Evolutionary conservation across 2,329 filamentous ascomycete species (phyloP), one percentile per base, ranked within the genome.

Genomic region (Pseudocercospora macadamiae): DNA sequence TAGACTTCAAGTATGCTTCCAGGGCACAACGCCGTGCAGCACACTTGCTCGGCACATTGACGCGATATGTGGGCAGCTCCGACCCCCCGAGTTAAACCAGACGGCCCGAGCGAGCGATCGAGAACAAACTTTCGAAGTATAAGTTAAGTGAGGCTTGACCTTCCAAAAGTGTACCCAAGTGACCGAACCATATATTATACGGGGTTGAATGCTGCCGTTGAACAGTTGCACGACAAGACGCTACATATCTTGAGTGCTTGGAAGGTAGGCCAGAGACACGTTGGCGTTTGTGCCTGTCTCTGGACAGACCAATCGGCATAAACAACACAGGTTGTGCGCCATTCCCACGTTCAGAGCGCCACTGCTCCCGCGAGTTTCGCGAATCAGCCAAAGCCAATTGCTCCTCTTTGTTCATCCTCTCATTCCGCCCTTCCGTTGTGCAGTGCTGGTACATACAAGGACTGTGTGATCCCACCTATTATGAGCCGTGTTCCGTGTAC

Each of bases 41-140:
- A 47, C 26, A 53, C n/a, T n/a, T n/a, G n/a, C n/a, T 58, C 49
- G 55, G 49, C 51, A 54, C 26, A 54, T 54, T 28, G 25, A 54
- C 52, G 52, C 52, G 52, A 54, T 54, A 28, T 54, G 37, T 47
- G 32, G 28, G 45, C 52, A 32, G 14, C 52, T 34, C 28, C 52
- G 42, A 47, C 23, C 12, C 39, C 25, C 28, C 52, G 42, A 47
- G 42, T 26, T 21, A 47, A 47, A 32, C 12, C 23, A 47, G 19
- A 23, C 42, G 42, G 42, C 19, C 42, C 42, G 42, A 23, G 42
- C 42, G 42, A 47, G 42, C 42, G 42, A 47, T 47, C 42, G 42
- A 47, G 42, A 47, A 47, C 19, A 14, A 47, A 19, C 14, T 26
- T n/a, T 47, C 19, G 42, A 47, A 47, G 42, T 26, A 26, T 47